A percentile compares a stretch with the other conserved stretches of the same genome.
Evolutionary conservation across 345 rosid species (phyloP).

Genomic region (Eucalyptus brandiana): DNA sequence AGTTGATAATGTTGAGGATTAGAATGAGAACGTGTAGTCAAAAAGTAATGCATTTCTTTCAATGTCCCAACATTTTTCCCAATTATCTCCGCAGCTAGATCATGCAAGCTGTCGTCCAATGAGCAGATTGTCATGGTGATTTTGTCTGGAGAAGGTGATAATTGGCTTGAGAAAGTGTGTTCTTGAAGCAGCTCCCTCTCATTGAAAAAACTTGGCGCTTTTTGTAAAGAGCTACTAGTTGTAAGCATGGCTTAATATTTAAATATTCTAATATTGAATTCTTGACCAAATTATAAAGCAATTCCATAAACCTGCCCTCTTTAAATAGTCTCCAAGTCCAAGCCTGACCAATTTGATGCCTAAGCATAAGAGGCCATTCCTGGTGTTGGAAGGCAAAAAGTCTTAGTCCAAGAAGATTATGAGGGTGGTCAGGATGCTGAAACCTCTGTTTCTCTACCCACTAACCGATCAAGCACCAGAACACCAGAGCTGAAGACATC

Average conservation of each 20-base stretch:
- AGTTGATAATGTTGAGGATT: not conserved
- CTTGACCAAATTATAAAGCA: not conserved
- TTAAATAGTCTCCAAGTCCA: slow-evolving; percentile 24
- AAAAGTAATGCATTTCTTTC: not conserved
- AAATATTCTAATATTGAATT: slow-evolving; percentile 12
- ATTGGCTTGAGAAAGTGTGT: slow-evolving; percentile 1
- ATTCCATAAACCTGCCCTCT: slow-evolving; percentile 4
- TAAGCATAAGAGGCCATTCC: not conserved
- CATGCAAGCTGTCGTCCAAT: not conserved
- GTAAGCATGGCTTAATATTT: not conserved
- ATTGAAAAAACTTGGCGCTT: slow-evolving; percentile 17
- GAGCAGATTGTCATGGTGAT: not conserved
- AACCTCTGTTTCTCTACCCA: slow-evolving; percentile 3
- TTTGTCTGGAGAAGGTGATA: not conserved
- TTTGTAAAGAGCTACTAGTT: slow-evolving; percentile 6
- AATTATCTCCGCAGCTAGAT: not conserved
- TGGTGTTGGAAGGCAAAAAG: not conserved
- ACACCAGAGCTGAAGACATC: slow-evolving; percentile 22
- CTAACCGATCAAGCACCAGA: slow-evolving; percentile 11
- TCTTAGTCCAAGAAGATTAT: not conserved
- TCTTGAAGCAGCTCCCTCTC: not conserved
- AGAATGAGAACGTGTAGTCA: not conserved
- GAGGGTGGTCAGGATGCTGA: slow-evolving; percentile 1
- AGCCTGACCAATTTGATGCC: slow-evolving; percentile 5
- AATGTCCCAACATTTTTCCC: not conserved